Percentiles rank a stretch among this genome's conserved stretches.
Conservation (phyloP, 2,329 filamentous ascomycete species). For the Leptographium lundbergii region DNA sequence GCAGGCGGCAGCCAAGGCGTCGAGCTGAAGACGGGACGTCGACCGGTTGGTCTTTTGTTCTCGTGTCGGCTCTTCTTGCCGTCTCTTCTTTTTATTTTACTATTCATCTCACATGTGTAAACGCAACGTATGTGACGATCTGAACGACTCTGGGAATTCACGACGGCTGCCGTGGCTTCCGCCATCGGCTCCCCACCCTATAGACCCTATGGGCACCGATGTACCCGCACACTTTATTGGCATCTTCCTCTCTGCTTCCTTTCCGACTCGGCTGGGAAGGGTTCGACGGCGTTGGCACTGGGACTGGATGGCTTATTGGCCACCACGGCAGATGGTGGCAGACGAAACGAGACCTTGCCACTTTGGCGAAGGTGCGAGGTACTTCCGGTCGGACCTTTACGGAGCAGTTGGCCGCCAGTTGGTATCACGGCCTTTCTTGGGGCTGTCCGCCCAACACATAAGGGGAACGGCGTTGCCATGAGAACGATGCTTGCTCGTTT, state of each 20-base stretch:
- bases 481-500: neutral
- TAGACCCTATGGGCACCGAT: neutral
- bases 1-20: conserved; percentile 13
- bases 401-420: neutral
- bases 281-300: conserved; percentile 1
- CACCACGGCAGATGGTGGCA: neutral
- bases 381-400: neutral
- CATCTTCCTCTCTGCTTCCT: neutral
- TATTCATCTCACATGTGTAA: neutral
- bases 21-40: neutral
- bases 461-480: neutral
- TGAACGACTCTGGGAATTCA: neutral
- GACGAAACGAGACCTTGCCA: neutral
- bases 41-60: no score
- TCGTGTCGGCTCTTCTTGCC: neutral
- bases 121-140: neutral
- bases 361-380: neutral
- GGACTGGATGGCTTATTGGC: neutral
- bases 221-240: neutral
- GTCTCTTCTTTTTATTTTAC: neutral
- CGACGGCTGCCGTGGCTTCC: neutral
- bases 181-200: neutral
- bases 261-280: neutral
- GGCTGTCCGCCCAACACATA: neutral
- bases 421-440: neutral